phyloP scores from a whole-genome alignment of 2,329 filamentous ascomycete species.

The Curvularia sp. region DNA sequence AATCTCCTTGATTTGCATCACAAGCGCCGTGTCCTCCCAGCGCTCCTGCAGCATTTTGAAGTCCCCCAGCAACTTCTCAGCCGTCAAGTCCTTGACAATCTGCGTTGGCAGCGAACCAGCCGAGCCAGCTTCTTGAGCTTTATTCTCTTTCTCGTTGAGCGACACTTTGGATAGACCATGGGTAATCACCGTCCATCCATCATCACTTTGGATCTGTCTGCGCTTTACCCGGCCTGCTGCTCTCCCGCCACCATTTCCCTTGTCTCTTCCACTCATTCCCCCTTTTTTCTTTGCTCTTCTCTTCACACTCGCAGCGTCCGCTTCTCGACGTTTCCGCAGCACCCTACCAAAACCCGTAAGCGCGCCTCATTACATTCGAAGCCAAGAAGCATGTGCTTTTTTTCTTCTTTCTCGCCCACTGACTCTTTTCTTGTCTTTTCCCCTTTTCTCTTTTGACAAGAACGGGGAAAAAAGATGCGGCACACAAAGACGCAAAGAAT shows the following conservation, averaged over 20 bases:
- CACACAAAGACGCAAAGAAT: too few relatives aligned
- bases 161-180: slow-evolving; percentile 30
- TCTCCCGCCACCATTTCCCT: background rate
- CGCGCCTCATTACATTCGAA: too few relatives aligned
- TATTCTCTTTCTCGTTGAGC: slow-evolving; percentile 5
- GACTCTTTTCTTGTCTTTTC: too few relatives aligned
- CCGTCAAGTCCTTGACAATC: slow-evolving; percentile 35
- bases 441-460: too few relatives aligned
- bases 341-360: background rate
- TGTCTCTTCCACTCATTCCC: slow-evolving; percentile 1
- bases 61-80: slow-evolving; percentile 32
- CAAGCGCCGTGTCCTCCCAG: slow-evolving; percentile 37
- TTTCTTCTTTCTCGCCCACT: background rate
- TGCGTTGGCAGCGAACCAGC: slow-evolving; percentile 21
- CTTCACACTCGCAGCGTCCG: background rate
- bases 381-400: too few relatives aligned
- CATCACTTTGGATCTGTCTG: slow-evolving; percentile 36
- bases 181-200: slow-evolving; percentile 51
- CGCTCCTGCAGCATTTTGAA: slow-evolving; percentile 33
- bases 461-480: too few relatives aligned
- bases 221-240: slow-evolving; percentile 40
- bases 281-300: background rate
- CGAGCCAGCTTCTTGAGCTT: background rate
- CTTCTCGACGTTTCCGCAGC: background rate
- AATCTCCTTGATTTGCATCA: slow-evolving; percentile 29